A percentile compares a stretch with the other conserved stretches of the same genome.
Evolutionary conservation across 1,284 basidiomycete genomes (phyloP).

Genomic region (Cutaneotrichosporon cyanovorans): DNA sequence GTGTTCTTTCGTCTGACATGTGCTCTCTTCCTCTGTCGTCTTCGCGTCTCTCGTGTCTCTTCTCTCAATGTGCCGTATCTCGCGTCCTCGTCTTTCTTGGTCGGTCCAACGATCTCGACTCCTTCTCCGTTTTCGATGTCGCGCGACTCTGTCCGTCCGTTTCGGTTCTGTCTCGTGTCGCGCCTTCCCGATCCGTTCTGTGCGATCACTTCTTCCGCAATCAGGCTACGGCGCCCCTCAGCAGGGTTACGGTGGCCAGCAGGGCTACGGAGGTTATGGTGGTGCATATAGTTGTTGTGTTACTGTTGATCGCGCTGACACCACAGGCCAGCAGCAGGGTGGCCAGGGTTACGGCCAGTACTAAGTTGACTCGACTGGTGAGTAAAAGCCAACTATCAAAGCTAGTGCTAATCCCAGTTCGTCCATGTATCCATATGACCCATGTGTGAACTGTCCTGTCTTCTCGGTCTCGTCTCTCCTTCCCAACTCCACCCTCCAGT

Average conservation of each 20-base stretch:
- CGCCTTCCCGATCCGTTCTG: not conserved
- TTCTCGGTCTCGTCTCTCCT: not conserved
- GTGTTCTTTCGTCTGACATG: not conserved
- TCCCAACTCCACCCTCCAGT: not conserved
- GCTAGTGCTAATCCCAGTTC: not conserved
- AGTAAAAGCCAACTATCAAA: not conserved
- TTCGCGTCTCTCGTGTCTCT: not conserved
- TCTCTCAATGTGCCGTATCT: constrained; percentile 1
- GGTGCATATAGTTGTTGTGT: constrained; percentile 10
- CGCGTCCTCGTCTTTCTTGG: not conserved
- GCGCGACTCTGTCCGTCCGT: too few relatives aligned
- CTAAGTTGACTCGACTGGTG: constrained; percentile 17
- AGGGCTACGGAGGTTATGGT: constrained; percentile 21
- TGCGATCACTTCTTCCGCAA: not conserved
- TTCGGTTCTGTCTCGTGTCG: constrained; percentile 3
- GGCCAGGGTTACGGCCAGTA: constrained; percentile 35
- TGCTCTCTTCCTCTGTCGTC: too few relatives aligned
- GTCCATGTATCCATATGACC: constrained; percentile 7
- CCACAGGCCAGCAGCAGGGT: constrained; percentile 16
- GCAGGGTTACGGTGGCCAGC: constrained; percentile 10
- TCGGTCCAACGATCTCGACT: not conserved
- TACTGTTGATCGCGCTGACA: constrained; percentile 7
- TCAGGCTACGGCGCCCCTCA: constrained; percentile 14
- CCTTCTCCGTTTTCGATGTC: not conserved
- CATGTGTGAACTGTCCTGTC: constrained; percentile 2